phyloP scores from a whole-genome alignment of 208 protist species.

The Acanthamoeba sp. region DNA sequence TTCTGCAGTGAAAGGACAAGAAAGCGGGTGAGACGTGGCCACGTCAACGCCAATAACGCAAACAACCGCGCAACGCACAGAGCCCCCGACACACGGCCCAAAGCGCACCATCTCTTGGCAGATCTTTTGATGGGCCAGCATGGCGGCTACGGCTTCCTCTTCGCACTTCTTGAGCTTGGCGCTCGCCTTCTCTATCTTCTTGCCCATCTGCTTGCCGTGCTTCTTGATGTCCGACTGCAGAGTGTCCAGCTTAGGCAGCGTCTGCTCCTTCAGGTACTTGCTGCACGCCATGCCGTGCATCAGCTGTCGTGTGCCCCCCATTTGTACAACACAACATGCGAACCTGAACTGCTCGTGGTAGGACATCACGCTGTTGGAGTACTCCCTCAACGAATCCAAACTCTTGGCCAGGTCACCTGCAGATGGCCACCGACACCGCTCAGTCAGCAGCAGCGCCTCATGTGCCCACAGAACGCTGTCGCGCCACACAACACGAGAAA shows the following conservation, averaged over 20 bases:
- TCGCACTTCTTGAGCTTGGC: constrained; percentile 16
- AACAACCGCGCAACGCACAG: neutral
- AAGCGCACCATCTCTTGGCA: neutral
- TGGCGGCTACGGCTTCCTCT: constrained; percentile 38
- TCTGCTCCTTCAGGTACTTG: constrained; percentile 40
- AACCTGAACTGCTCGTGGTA: constrained; percentile 51
- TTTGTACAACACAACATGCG: neutral
- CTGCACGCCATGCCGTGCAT: neutral
- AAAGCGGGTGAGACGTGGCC: no score
- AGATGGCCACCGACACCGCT: neutral
- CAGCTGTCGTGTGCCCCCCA: no score
- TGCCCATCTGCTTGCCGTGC: neutral
- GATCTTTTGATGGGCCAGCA: constrained; percentile 1
- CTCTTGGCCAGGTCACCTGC: neutral
- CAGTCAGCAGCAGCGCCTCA: no score
- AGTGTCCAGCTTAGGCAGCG: constrained; percentile 12
- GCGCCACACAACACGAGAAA: no score
- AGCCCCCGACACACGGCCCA: neutral
- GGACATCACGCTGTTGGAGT: neutral
- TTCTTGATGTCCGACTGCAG: constrained; percentile 28
- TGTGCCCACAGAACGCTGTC: no score
- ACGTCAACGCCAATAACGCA: no score
- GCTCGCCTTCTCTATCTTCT: neutral
- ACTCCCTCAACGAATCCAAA: neutral
- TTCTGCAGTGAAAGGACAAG: neutral